Percentiles rank a stretch among this genome's conserved stretches.
phyloP scores from a whole-genome alignment of 2,329 filamentous ascomycete species.

The Zalaria obscura region DNA sequence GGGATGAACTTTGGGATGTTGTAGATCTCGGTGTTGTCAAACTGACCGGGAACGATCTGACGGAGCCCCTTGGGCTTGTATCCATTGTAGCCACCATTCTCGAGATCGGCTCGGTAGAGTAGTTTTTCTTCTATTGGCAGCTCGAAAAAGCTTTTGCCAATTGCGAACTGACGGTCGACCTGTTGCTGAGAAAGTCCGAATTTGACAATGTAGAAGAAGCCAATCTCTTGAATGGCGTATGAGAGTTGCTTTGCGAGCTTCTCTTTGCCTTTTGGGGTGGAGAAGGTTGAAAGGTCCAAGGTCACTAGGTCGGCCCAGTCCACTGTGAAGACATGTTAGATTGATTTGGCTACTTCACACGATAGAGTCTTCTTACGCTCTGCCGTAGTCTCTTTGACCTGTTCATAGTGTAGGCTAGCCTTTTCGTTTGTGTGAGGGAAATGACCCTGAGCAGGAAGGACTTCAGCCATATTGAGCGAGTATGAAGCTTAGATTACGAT shows the following conservation, averaged over 20 bases:
- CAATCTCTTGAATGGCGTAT: constrained; percentile 9
- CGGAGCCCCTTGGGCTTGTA: constrained; percentile 12
- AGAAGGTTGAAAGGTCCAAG: not conserved
- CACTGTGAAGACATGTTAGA: not conserved
- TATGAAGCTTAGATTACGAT: too few relatives aligned
- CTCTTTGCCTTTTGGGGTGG: not conserved
- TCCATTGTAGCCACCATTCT: constrained; percentile 15
- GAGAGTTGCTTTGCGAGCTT: not conserved
- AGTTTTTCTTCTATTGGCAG: constrained; percentile 45
- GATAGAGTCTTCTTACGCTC: too few relatives aligned
- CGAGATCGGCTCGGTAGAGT: constrained; percentile 29
- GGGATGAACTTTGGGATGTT: constrained; percentile 40
- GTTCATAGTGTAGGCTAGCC: too few relatives aligned
- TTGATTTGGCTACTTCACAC: too few relatives aligned
- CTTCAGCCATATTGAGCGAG: too few relatives aligned
- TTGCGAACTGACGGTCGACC: constrained; percentile 45
- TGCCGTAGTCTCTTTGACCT: too few relatives aligned
- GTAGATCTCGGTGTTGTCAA: constrained; percentile 44
- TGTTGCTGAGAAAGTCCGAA: constrained; percentile 45
- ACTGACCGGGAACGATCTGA: not conserved
- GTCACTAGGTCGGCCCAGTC: not conserved
- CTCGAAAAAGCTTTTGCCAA: constrained; percentile 44
- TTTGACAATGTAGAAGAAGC: constrained; percentile 52
- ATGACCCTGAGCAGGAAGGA: too few relatives aligned
- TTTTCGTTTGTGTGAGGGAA: too few relatives aligned